Conservation (phyloP, 768 basidiomycete genomes). For the Pleurotus giganteus region DNA sequence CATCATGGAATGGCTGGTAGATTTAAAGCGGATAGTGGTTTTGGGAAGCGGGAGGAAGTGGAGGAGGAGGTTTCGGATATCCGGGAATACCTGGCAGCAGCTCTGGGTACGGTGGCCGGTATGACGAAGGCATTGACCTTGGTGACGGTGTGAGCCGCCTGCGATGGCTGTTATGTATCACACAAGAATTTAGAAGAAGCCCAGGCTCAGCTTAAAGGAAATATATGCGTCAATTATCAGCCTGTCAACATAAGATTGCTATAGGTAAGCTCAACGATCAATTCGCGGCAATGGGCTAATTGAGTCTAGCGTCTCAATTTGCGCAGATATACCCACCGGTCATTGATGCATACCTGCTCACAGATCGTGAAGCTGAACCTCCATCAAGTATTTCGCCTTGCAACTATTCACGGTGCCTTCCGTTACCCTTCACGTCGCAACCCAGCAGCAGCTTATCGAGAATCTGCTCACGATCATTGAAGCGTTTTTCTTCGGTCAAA, state of each 20-base stretch:
- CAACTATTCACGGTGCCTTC: slow-evolving; percentile 93
- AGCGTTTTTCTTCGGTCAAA: slow-evolving; percentile 92
- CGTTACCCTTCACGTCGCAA: slow-evolving; percentile 76
- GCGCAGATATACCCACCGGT: slow-evolving; percentile 82
- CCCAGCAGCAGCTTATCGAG: slow-evolving; percentile 68
- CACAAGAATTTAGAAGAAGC: slow-evolving; percentile 81
- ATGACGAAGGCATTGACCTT: slow-evolving; percentile 5
- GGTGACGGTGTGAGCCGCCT: slow-evolving; percentile 35
- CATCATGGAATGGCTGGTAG: slow-evolving; percentile 84
- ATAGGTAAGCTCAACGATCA: slow-evolving; percentile 62
- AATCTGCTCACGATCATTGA: slow-evolving; percentile 82
- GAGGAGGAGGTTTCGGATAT: slow-evolving; percentile 4
- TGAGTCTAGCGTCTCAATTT: slow-evolving; percentile 68
- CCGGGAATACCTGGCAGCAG: slow-evolving; percentile 44
- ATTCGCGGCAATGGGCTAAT: background rate
- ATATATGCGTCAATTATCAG: slow-evolving; percentile 75
- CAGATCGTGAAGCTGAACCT: slow-evolving; percentile 95
- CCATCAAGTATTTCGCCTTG: slow-evolving; percentile 89
- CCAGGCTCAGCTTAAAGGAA: slow-evolving; percentile 77
- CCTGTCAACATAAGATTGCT: slow-evolving; percentile 69
- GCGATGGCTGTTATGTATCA: slow-evolving; percentile 82
- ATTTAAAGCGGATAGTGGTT: slow-evolving; percentile 68
- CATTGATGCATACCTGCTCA: slow-evolving; percentile 87
- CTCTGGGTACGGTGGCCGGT: background rate
- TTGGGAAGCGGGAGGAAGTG: background rate